Evolutionary conservation across 2,329 filamentous ascomycete species (phyloP).

Genomic region (Fusarium tricinctum): DNA sequence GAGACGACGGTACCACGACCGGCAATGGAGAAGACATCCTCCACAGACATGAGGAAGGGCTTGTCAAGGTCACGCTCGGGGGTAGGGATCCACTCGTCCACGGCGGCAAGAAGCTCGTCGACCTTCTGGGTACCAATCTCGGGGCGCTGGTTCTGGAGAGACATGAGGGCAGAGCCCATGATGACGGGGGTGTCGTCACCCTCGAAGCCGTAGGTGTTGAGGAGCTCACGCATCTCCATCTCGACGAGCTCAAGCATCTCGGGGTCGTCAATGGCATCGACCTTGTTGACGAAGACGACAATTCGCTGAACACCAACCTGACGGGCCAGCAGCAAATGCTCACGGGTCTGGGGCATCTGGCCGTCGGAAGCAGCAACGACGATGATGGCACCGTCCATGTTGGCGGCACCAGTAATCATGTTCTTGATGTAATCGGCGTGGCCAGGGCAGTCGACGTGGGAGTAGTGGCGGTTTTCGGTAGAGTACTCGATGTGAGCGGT

Average conservation of each 20-base stretch:
- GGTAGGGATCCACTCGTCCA: slow-evolving; percentile 97
- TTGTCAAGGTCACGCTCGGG: slow-evolving; percentile 95
- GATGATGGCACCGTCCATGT: slow-evolving; percentile 99
- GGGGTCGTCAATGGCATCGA: slow-evolving; percentile 95
- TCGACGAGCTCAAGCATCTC: slow-evolving; percentile 99
- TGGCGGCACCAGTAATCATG: slow-evolving; percentile 99
- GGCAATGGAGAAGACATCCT: slow-evolving; percentile 90
- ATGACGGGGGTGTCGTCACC: slow-evolving; percentile 98
- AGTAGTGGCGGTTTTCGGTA: slow-evolving; percentile 95
- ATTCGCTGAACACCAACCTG: slow-evolving; percentile 99
- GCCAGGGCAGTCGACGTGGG: slow-evolving; percentile 99
- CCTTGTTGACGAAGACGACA: slow-evolving; percentile 99
- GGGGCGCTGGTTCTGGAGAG: slow-evolving; percentile 85
- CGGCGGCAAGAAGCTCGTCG: slow-evolving; percentile 88
- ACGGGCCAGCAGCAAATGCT: slow-evolving; percentile 96
- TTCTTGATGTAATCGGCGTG: slow-evolving; percentile 99
- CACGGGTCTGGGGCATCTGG: slow-evolving; percentile 99
- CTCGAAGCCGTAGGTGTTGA: slow-evolving; percentile 94
- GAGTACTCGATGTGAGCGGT: slow-evolving; percentile 99
- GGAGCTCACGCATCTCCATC: slow-evolving; percentile 99
- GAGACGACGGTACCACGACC: slow-evolving; percentile 97
- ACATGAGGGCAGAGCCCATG: slow-evolving; percentile 96
- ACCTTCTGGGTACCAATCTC: slow-evolving; percentile 92
- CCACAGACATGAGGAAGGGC: slow-evolving; percentile 98
- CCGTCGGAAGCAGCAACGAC: slow-evolving; percentile 98